Percentiles rank a stretch among this genome's conserved stretches.
These are phyloP conservation scores for Suillus americanus DNA, from an alignment of 768 basidiomycete genomes.

Conservation along the genomic window DNA sequence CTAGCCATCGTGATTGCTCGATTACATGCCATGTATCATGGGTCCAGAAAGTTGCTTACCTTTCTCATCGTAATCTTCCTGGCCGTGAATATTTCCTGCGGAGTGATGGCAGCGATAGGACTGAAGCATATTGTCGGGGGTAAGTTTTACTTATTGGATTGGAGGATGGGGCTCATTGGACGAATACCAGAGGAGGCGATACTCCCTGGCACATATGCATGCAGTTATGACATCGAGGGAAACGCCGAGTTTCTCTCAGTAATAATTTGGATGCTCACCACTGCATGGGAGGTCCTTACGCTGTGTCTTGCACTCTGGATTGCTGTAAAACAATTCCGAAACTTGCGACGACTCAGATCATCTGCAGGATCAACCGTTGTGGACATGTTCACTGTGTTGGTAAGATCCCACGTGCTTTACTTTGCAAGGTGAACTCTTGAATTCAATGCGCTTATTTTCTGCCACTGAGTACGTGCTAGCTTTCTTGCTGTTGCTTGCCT, in stretches of 20 bases:
- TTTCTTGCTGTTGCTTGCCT: not conserved
- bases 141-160: not conserved
- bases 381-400: not conserved
- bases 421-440: not conserved
- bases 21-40: not conserved
- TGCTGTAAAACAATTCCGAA: not conserved
- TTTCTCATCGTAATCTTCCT: not conserved
- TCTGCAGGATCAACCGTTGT: not conserved
- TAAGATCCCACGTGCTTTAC: not conserved
- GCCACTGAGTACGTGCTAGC: not conserved
- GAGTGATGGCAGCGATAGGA: not conserved
- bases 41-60: not conserved
- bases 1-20: not conserved
- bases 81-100: not conserved
- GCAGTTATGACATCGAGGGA: not conserved
- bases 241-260: not conserved
- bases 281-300: not conserved
- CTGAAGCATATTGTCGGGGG: not conserved
- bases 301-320: not conserved
- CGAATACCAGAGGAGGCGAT: not conserved
- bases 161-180: not conserved
- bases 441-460: not conserved
- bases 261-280: not conserved
- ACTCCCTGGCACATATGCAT: not conserved
- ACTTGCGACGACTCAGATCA: not conserved